These are phyloP conservation scores for Mimosa pudica DNA, from an alignment of 306 rosid species.

Conservation along the genomic window DNA sequence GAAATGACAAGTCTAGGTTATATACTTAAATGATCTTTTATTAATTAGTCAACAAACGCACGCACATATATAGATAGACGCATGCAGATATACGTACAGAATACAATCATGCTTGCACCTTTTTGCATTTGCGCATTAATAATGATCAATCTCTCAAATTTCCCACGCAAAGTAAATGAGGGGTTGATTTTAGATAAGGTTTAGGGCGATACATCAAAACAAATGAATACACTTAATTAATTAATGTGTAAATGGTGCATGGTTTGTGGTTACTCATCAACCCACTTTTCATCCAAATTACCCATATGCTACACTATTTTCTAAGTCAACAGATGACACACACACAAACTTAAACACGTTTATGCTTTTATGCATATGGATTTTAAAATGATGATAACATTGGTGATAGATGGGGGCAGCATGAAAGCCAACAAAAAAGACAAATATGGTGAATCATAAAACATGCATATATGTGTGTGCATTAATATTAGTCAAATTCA, in stretches of 20 bases:
- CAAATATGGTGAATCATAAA: background rate
- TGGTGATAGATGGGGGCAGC: background rate
- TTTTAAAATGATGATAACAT: background rate
- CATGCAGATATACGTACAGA: background rate
- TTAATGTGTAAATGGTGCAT: background rate
- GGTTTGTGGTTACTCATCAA: constrained; percentile 21
- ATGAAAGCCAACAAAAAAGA: background rate
- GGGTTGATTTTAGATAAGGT: constrained; percentile 32
- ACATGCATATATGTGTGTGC: background rate
- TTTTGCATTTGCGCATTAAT: background rate
- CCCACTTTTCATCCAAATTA: background rate
- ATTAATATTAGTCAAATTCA: background rate
- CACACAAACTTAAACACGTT: background rate
- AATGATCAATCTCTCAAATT: background rate
- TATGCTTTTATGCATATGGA: background rate
- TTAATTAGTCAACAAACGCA: background rate
- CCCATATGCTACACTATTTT: background rate
- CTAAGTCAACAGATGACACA: background rate
- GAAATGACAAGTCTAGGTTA: background rate
- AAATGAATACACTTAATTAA: background rate
- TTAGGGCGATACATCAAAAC: constrained; percentile 19
- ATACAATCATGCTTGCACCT: background rate
- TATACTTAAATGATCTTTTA: background rate
- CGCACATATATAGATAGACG: background rate
- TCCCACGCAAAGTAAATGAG: constrained; percentile 6